phyloP scores from a whole-genome alignment of 2,329 filamentous ascomycete species.

The Neonectria ditissima region DNA sequence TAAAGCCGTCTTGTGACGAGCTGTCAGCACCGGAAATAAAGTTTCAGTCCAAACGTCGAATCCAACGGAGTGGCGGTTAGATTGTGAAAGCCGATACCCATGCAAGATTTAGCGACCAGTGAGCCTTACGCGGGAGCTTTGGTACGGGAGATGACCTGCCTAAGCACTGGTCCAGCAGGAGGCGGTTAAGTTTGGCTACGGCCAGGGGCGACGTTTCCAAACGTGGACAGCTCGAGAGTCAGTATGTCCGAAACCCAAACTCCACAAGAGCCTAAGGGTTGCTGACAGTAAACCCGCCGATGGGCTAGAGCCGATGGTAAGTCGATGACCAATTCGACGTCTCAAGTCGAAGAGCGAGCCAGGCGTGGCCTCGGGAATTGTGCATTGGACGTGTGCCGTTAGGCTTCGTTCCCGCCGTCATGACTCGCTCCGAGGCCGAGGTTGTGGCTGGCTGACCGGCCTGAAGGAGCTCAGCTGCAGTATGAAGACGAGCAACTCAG shows the following conservation, averaged over 20 bases:
- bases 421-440: constrained; percentile 6
- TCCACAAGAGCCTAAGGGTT: not conserved
- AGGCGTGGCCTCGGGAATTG: no score
- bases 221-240: not conserved
- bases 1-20: no score
- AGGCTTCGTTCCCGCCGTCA: not conserved
- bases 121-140: not conserved
- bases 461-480: not conserved
- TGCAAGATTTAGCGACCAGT: not conserved
- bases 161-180: not conserved
- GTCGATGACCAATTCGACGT: no score
- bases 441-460: not conserved
- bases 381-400: no score
- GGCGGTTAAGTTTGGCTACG: not conserved
- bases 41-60: not conserved
- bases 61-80: not conserved
- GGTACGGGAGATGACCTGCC: not conserved
- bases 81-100: not conserved
- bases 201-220: not conserved
- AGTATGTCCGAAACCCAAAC: constrained; percentile 1
- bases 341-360: no score
- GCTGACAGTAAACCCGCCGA: not conserved
- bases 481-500: not conserved
- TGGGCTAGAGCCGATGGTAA: not conserved
- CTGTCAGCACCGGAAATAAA: not conserved